Evolutionary conservation across 495 filamentous ascomycete genomes (phyloP), one percentile per base, ranked within the genome.

Genomic region (Podospora pseudocomata): DNA sequence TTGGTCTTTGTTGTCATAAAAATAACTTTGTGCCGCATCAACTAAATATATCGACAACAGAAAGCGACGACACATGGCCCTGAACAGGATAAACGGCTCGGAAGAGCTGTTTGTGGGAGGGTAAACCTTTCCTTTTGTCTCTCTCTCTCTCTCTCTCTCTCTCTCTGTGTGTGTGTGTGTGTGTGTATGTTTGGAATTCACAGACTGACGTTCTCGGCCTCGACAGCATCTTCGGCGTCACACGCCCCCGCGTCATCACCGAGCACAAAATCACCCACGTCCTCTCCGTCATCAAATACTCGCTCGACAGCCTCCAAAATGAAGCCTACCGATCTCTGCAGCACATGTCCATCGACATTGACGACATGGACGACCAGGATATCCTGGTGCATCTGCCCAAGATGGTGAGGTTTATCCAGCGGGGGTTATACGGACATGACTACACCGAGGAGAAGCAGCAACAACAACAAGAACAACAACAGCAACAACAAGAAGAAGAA

Each of bases 321-420:
- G 75, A 73, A 32, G 74, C 78, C 4, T 80, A 79, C 27, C 76
- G 82, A 65, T 73, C 80, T 6, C 92, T 88, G 75, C 79, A 88
- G 67, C 93, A 96, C 76, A 84, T 90, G 68, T 84, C 85, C 69
- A 89, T 98, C 73, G 89, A 93, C 68, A 88, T 97, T 44, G 91
- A 97, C 80, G 95, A 97, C 82, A 85, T 90, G 58, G 90, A 91
- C 16, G 91, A 96, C 74, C 90, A 93, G 71, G 91, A 99, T 74
- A 80, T 98, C 32, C 77, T 98, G 13, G 86, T 92, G 70, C 86
- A 94, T 74, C 90, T 99, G 66, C 85, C 91, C 13, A 78, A 81
- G 27, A 90, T 88, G 57, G 89, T 93, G 70, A 82, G 84, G 63
- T 99, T 97, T 76, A 97, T 98, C 73, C 88, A 92, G 71, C 79